Conservation (phyloP, 1,139 yeast genomes). For the Diutina neorugosa region DNA sequence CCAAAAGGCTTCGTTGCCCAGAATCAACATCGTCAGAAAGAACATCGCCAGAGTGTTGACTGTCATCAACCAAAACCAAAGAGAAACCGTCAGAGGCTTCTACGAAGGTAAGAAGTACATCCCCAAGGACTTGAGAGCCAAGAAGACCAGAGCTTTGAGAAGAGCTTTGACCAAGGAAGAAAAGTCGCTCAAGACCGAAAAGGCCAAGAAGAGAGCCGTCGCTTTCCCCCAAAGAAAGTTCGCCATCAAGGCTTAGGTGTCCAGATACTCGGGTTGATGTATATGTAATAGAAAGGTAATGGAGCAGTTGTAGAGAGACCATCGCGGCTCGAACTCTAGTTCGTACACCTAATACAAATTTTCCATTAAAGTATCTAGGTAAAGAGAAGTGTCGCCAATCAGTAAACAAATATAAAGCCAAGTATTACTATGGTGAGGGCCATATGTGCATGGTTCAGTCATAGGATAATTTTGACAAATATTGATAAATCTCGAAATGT, state of each 20-base stretch:
- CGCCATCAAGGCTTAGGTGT: slow-evolving; percentile 90
- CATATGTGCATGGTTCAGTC: too few relatives aligned
- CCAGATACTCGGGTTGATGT: slow-evolving; percentile 5
- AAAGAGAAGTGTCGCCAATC: too few relatives aligned
- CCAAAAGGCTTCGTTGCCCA: slow-evolving; percentile 85
- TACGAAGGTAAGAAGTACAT: slow-evolving; percentile 93
- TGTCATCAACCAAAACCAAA: slow-evolving; percentile 92
- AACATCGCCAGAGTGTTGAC: slow-evolving; percentile 98
- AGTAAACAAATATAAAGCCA: too few relatives aligned
- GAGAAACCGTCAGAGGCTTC: slow-evolving; percentile 90
- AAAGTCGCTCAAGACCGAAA: slow-evolving; percentile 69
- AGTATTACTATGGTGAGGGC: too few relatives aligned
- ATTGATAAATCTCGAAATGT: too few relatives aligned
- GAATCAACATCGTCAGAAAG: slow-evolving; percentile 94
- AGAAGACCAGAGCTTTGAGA: slow-evolving; percentile 99
- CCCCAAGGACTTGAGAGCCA: slow-evolving; percentile 98
- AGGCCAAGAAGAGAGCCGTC: slow-evolving; percentile 82
- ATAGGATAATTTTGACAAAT: too few relatives aligned
- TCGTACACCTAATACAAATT: background rate
- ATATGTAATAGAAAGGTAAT: slow-evolving; percentile 5
- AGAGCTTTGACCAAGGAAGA: slow-evolving; percentile 88
- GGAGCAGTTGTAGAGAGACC: background rate
- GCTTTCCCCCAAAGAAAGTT: slow-evolving; percentile 98
- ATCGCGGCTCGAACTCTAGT: background rate
- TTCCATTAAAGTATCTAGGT: background rate